phyloP scores from a whole-genome alignment of 2,329 filamentous ascomycete genomes.

The Aspergillus latus region DNA sequence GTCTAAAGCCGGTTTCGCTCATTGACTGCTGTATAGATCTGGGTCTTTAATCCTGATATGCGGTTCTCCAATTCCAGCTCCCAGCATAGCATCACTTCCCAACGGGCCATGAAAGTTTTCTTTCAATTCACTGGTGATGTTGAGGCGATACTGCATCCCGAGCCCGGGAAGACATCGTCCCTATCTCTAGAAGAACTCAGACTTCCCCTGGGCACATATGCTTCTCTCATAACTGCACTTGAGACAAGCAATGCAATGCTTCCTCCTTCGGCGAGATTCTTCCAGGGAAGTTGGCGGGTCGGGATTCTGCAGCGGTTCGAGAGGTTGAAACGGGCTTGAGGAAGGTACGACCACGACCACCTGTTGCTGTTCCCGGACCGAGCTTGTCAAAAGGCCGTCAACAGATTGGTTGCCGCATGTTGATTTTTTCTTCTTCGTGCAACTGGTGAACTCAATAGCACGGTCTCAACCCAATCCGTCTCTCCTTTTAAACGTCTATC shows the following conservation, averaged over 20 bases:
- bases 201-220: conserved; percentile 40
- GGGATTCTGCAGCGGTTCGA: conserved; percentile 52
- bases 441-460: too few species aligned
- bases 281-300: conserved; percentile 55
- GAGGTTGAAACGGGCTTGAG: conserved; percentile 19
- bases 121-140: conserved; percentile 44
- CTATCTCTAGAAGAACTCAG: conserved; percentile 52
- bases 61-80: conserved; percentile 53
- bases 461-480: too few species aligned
- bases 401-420: too few species aligned
- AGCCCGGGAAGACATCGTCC: conserved; percentile 38
- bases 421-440: too few species aligned
- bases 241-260: conserved; percentile 45
- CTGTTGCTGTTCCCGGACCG: too few species aligned
- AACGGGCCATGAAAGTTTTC: conserved; percentile 59
- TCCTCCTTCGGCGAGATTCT: conserved; percentile 51
- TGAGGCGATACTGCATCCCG: conserved; percentile 37
- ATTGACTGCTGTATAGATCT: not conserved
- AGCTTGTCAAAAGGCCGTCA: too few species aligned
- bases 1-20: too few species aligned
- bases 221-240: conserved; percentile 39
- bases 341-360: not conserved
- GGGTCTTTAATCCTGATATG: conserved; percentile 62
- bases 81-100: conserved; percentile 32
- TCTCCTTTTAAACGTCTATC: too few species aligned